Percentiles rank a stretch among this genome's conserved stretches.
Evolutionary conservation across 1,284 basidiomycete genomes (phyloP).

Genomic region (Pseudozyma sp.): DNA sequence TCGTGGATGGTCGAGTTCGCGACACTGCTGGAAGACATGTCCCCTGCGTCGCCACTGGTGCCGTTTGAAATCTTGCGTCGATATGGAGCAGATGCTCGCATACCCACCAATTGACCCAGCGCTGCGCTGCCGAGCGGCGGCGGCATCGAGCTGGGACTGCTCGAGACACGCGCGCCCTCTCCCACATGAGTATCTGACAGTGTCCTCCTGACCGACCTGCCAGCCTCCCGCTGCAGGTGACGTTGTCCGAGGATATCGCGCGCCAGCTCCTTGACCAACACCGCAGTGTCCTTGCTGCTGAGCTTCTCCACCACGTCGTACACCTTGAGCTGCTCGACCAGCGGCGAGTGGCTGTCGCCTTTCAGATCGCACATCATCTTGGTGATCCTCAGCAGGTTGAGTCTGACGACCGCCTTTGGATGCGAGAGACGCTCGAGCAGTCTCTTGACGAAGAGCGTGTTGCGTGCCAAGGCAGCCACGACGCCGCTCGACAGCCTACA

Average conservation of each 20-base stretch:
- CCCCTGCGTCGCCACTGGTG: constrained; percentile 16
- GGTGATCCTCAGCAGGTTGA: constrained; percentile 87
- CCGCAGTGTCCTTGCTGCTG: constrained; percentile 51
- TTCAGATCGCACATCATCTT: constrained; percentile 83
- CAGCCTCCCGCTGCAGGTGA: constrained; percentile 18
- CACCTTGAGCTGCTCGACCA: constrained; percentile 56
- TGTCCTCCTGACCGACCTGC: constrained; percentile 39
- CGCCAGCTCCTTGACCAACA: constrained; percentile 74
- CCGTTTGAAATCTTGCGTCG: constrained; percentile 47
- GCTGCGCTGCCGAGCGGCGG: constrained; percentile 19
- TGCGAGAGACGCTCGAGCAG: constrained; percentile 83
- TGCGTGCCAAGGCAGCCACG: constrained; percentile 79
- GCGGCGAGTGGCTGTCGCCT: constrained; percentile 73
- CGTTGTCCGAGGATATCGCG: constrained; percentile 55
- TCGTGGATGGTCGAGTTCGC: constrained; percentile 42
- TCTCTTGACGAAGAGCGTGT: constrained; percentile 84
- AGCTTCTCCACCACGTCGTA: constrained; percentile 56
- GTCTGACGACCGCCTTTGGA: constrained; percentile 84
- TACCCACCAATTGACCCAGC: constrained; percentile 27
- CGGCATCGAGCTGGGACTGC: constrained; percentile 23
- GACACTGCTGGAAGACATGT: constrained; percentile 21
- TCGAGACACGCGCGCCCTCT: constrained; percentile 18
- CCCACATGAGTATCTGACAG: constrained; percentile 48
- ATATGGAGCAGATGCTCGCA: constrained; percentile 42
- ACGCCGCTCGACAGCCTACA: constrained; percentile 82